phyloP scores from a whole-genome alignment of 1,139 yeast genomes.

The Hansenula lynferdii region DNA sequence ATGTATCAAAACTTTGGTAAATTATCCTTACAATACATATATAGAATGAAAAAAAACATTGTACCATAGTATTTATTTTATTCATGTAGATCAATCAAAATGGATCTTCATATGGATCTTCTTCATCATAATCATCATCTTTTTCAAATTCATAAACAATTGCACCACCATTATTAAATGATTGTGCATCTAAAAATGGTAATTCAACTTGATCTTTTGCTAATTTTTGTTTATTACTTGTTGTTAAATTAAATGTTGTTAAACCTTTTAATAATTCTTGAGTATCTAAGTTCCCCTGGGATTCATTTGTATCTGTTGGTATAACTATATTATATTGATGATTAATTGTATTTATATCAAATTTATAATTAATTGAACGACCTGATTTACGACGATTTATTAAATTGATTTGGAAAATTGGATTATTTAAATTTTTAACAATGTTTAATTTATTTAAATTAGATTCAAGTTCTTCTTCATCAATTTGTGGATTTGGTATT shows the following conservation, averaged over 20 bases:
- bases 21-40: not conserved
- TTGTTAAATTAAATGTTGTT: constrained; percentile 82
- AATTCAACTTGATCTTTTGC: constrained; percentile 84
- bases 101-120: constrained; percentile 96
- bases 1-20: constrained; percentile 48
- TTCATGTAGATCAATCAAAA: constrained; percentile 45
- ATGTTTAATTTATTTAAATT: constrained; percentile 39
- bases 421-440: constrained; percentile 47
- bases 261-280: constrained; percentile 55
- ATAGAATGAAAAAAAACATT: not conserved
- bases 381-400: constrained; percentile 83
- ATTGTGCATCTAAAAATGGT: constrained; percentile 87
- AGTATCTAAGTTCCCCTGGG: constrained; percentile 27
- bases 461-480: constrained; percentile 47
- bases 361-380: constrained; percentile 56
- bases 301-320: constrained; percentile 26
- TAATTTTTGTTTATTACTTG: constrained; percentile 65
- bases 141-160: constrained; percentile 88
- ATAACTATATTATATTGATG: constrained; percentile 47
- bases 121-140: constrained; percentile 91
- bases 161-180: constrained; percentile 78
- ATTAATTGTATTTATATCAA: constrained; percentile 41
- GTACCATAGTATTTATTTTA: not conserved
- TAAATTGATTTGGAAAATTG: constrained; percentile 43
- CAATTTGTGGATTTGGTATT: constrained; percentile 34